Evolutionary conservation across 129 eudicot species (phyloP), one percentile per base, ranked within the genome.

Genomic region (Deinandra increscens): DNA sequence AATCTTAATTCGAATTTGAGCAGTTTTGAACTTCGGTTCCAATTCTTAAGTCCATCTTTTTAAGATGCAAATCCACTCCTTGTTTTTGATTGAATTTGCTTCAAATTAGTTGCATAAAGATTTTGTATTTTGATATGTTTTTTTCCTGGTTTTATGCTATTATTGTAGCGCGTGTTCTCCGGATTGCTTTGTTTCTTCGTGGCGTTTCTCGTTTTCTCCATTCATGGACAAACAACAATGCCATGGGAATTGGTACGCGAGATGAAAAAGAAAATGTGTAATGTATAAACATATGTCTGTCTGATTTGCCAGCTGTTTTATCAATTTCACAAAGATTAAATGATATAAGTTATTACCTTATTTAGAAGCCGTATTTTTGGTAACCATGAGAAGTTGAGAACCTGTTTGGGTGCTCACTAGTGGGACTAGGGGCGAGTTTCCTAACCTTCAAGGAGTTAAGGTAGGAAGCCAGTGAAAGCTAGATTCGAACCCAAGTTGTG

Each of bases 201-300:
- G 33, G 81, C 75, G 14, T 92, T 92, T 77, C 86, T 86, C 45
- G 4, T 89, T 49, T 92, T 74, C 83, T 88, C 95, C 48, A 84
- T 86, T 60, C 85, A 78, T 78, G 88, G 82, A 22, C 95, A 93
- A 77, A 78, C 84, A 72, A 68, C 75, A 34, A 71, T 49, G 81
- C 98, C 98, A 0, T 92, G 98, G 95, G 96, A 88, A 71, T 50
- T 86, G 96, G 98, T 88, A 91, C 39, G 37, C 18, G 37, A 58
- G 9, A 46, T 59, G 19, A 56, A 5, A 5, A 44, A 20, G 44
- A 13, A 14, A 19, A 29, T 55, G 37, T 13, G 4, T 36, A 7
- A 36, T 36, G 39, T 36, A 36, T 36, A 36, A 20, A 62, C n/a
- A n/a, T 48, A 63, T 70, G 0, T 41, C 10, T 13, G 15, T 5